Conservation (phyloP, 2,329 filamentous ascomycete genomes). For the Cladosporium sp. region DNA sequence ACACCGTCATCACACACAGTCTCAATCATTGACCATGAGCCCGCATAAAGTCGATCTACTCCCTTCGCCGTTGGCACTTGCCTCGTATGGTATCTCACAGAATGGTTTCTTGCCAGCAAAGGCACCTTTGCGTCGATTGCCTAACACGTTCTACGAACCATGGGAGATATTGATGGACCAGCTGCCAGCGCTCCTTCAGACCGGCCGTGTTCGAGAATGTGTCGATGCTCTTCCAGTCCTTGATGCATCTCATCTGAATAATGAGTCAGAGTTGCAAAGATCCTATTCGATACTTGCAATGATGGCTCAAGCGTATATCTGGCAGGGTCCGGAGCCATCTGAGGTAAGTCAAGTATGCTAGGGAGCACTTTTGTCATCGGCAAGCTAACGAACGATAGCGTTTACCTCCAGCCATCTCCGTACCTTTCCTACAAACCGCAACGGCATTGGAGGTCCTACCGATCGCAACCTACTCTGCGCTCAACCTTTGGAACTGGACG, state of each 20-base stretch:
- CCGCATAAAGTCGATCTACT: slow-evolving; percentile 22
- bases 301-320: slow-evolving; percentile 79
- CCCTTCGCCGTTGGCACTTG: slow-evolving; percentile 19
- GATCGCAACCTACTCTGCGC: slow-evolving; percentile 86
- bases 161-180: slow-evolving; percentile 85
- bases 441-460: slow-evolving; percentile 73
- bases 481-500: slow-evolving; percentile 95
- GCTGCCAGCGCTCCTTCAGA: slow-evolving; percentile 76
- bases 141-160: slow-evolving; percentile 87
- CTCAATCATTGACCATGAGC: slow-evolving; percentile 19
- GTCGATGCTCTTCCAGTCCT: slow-evolving; percentile 78
- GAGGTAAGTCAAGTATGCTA: slow-evolving; percentile 36
- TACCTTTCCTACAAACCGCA: slow-evolving; percentile 75
- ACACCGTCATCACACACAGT: neutral
- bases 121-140: slow-evolving; percentile 69
- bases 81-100: slow-evolving; percentile 22
- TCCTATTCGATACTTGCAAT: slow-evolving; percentile 76
- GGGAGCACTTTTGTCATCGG: neutral
- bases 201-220: slow-evolving; percentile 70
- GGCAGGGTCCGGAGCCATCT: slow-evolving; percentile 71
- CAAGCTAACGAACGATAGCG: slow-evolving; percentile 34
- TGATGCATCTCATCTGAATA: slow-evolving; percentile 72
- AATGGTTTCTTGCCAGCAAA: slow-evolving; percentile 82
- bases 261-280: slow-evolving; percentile 84
- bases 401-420: slow-evolving; percentile 74